These are phyloP conservation scores for Madurella fahalii DNA, from an alignment of 2,329 filamentous ascomycete genomes.

Conservation along the genomic window DNA sequence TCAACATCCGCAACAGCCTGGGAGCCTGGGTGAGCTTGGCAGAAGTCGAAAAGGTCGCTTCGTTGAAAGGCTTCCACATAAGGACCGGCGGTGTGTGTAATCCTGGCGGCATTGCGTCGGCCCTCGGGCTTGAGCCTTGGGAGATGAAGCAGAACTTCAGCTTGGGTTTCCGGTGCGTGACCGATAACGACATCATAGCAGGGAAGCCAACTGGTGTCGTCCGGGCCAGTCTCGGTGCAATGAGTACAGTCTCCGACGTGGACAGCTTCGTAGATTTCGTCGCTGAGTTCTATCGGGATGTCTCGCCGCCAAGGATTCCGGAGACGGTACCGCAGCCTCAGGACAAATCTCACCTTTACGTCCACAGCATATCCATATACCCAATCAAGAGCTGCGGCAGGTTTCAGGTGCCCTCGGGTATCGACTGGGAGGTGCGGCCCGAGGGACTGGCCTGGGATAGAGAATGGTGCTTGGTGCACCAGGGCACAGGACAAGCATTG, in stretches of 20 bases:
- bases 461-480: slow-evolving; percentile 92
- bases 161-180: slow-evolving; percentile 77
- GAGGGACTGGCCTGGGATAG: slow-evolving; percentile 92
- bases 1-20: slow-evolving; percentile 69
- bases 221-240: slow-evolving; percentile 80
- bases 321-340: background rate
- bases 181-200: slow-evolving; percentile 73
- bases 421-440: slow-evolving; percentile 68
- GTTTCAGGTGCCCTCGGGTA: slow-evolving; percentile 61
- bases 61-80: slow-evolving; percentile 74
- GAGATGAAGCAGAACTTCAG: slow-evolving; percentile 85
- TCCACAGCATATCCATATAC: slow-evolving; percentile 71
- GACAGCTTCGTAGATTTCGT: slow-evolving; percentile 68
- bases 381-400: slow-evolving; percentile 94
- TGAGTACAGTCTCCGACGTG: slow-evolving; percentile 77
- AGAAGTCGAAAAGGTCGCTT: slow-evolving; percentile 83
- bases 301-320: background rate
- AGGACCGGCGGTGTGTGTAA: slow-evolving; percentile 90
- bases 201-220: slow-evolving; percentile 88
- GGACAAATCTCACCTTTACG: slow-evolving; percentile 35
- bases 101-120: slow-evolving; percentile 75
- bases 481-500: slow-evolving; percentile 76
- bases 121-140: slow-evolving; percentile 69
- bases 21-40: slow-evolving; percentile 75
- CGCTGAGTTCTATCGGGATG: slow-evolving; percentile 57